Percentiles rank a stretch among this genome's conserved stretches.
phyloP scores from a whole-genome alignment of 2,329 filamentous ascomycete species.

The Pseudocercospora cruenta region DNA sequence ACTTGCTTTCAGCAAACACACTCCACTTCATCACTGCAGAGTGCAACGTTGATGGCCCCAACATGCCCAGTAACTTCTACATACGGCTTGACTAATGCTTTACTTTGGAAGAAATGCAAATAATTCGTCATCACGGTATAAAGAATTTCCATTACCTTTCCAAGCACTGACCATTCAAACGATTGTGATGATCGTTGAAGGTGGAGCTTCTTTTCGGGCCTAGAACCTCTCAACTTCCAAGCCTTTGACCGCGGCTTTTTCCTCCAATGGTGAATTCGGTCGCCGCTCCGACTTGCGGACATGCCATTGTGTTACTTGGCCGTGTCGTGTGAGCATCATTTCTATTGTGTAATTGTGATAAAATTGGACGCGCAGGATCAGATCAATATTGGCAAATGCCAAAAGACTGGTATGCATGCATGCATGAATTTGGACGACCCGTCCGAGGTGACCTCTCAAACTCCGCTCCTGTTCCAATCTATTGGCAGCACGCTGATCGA shows the following conservation, averaged over 20 bases:
- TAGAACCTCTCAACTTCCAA: neutral
- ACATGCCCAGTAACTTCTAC: neutral
- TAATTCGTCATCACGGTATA: neutral
- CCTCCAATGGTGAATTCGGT: neutral
- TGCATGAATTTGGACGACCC: neutral
- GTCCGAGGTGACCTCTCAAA: neutral
- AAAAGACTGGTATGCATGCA: neutral
- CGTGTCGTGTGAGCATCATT: neutral
- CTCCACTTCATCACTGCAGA: neutral
- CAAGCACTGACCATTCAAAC: neutral
- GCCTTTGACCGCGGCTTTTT: neutral
- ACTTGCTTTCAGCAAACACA: neutral
- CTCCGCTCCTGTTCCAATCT: neutral
- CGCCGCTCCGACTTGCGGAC: neutral
- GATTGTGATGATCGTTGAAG: neutral
- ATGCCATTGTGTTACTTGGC: neutral
- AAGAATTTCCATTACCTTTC: neutral
- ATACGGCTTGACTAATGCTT: neutral
- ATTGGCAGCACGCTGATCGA: neutral
- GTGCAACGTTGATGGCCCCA: neutral
- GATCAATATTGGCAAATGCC: too few relatives aligned
- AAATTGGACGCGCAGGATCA: neutral
- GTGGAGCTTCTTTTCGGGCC: neutral
- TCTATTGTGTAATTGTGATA: constrained; percentile 2
- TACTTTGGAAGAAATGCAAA: neutral